These are phyloP conservation scores for Aspergillus niger DNA, from an alignment of 2,329 filamentous ascomycete species.

Conservation along the genomic window DNA sequence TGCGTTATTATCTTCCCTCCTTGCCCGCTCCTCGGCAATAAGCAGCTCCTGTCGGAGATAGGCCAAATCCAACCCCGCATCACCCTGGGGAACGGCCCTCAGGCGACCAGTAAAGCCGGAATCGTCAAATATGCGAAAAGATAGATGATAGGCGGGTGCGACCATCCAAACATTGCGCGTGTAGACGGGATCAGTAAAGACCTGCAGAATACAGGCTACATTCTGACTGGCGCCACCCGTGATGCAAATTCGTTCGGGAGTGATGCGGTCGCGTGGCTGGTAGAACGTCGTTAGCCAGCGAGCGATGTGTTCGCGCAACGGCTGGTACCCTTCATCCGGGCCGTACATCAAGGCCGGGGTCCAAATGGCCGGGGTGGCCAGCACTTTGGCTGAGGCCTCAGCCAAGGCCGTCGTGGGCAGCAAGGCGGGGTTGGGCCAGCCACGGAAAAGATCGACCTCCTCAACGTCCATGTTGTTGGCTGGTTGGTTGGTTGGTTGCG, in stretches of 20 bases:
- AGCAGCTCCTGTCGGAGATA: slow-evolving; percentile 56
- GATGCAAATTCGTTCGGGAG: slow-evolving; percentile 69
- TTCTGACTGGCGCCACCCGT: slow-evolving; percentile 85
- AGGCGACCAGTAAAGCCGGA: slow-evolving; percentile 69
- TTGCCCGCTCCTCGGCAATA: slow-evolving; percentile 51
- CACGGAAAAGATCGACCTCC: slow-evolving; percentile 45
- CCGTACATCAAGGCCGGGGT: slow-evolving; percentile 74
- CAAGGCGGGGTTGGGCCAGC: slow-evolving; percentile 57
- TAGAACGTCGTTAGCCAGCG: slow-evolving; percentile 71
- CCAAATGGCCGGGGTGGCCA: slow-evolving; percentile 62
- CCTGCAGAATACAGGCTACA: slow-evolving; percentile 73
- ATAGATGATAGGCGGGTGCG: slow-evolving; percentile 81
- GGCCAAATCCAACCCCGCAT: slow-evolving; percentile 71
- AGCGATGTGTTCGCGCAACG: slow-evolving; percentile 69
- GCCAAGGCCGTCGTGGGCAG: slow-evolving; percentile 67
- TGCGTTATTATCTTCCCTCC: slow-evolving; percentile 39
- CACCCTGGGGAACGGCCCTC: slow-evolving; percentile 73
- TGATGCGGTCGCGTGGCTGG: slow-evolving; percentile 45
- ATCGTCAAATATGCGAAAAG: slow-evolving; percentile 82
- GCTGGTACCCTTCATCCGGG: slow-evolving; percentile 71
- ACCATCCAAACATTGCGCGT: slow-evolving; percentile 79
- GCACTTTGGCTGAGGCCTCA: slow-evolving; percentile 60
- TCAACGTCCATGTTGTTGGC: slow-evolving; percentile 7
- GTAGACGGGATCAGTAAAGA: slow-evolving; percentile 75
- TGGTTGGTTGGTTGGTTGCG: no score